Evolutionary conservation across 345 rosid genomes (phyloP).

Genomic region (Syzygium grande): DNA sequence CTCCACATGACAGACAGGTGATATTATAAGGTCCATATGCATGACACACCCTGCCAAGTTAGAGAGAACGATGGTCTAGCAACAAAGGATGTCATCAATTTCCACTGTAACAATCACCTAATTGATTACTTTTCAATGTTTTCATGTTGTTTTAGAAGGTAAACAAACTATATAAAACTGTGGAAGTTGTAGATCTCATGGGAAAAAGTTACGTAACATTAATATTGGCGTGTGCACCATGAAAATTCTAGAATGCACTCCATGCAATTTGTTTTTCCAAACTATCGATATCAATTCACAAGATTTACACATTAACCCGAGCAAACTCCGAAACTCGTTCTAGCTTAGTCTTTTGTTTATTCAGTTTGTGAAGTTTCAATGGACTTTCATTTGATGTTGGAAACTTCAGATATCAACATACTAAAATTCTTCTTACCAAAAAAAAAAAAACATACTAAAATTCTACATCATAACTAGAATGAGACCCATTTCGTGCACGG

Average conservation of each 20-base stretch:
- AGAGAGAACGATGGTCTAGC: not conserved
- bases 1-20: not conserved
- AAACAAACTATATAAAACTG: not conserved
- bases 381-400: no score
- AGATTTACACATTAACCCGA: constrained; percentile 15
- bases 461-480: no score
- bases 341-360: no score
- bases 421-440: no score
- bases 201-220: no score
- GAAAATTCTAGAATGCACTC: not conserved
- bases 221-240: no score
- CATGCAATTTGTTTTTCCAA: not conserved
- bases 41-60: not conserved
- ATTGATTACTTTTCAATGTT: no score
- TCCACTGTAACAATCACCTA: not conserved
- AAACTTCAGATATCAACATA: no score
- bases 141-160: not conserved
- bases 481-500: no score
- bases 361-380: no score
- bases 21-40: not conserved
- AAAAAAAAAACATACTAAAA: no score
- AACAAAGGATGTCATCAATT: not conserved
- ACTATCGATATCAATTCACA: constrained; percentile 2
- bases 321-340: not conserved
- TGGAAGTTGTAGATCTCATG: no score